phyloP scores from a whole-genome alignment of 192 early-diverging fungal species.

The Chytriomyces confervae region DNA sequence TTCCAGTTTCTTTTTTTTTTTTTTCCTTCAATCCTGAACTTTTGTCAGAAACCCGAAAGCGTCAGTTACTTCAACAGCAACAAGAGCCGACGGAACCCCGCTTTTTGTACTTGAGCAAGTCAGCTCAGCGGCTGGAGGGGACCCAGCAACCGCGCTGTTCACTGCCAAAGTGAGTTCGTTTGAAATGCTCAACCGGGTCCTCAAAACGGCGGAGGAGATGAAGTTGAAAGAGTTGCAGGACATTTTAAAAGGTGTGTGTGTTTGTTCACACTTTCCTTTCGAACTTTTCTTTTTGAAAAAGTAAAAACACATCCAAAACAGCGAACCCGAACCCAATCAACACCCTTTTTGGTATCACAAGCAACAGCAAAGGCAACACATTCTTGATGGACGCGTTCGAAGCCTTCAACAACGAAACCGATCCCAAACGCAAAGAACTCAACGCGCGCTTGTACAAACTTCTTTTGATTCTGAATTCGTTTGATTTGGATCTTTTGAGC shows the following conservation, averaged over 20 bases:
- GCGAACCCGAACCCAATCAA: slow-evolving; percentile 57
- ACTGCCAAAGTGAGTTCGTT: slow-evolving; percentile 49
- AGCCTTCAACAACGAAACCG: slow-evolving; percentile 47
- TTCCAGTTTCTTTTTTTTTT: neutral
- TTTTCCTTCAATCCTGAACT: neutral
- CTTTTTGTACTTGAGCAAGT: slow-evolving; percentile 50
- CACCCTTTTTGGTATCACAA: slow-evolving; percentile 54
- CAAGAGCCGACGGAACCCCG: slow-evolving; percentile 48
- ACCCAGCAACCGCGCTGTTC: slow-evolving; percentile 20
- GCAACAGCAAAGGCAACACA: slow-evolving; percentile 20
- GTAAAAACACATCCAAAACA: slow-evolving; percentile 22
- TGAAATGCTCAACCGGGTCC: slow-evolving; percentile 49
- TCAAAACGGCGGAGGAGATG: slow-evolving; percentile 53
- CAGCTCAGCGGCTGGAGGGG: slow-evolving; percentile 10
- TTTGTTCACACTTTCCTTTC: neutral
- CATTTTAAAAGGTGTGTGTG: slow-evolving; percentile 53
- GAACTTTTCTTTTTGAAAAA: neutral
- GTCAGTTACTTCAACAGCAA: slow-evolving; percentile 43
- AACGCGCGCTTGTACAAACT: slow-evolving; percentile 61
- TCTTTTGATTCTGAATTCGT: slow-evolving; percentile 57
- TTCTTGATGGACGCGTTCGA: slow-evolving; percentile 62
- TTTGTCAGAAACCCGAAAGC: slow-evolving; percentile 38
- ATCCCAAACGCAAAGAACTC: slow-evolving; percentile 53
- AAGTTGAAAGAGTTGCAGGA: slow-evolving; percentile 56
- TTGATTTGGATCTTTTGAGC: slow-evolving; percentile 58